phyloP scores from a whole-genome alignment of 2,329 filamentous ascomycete genomes.

The Fonsecaea pugnacius region DNA sequence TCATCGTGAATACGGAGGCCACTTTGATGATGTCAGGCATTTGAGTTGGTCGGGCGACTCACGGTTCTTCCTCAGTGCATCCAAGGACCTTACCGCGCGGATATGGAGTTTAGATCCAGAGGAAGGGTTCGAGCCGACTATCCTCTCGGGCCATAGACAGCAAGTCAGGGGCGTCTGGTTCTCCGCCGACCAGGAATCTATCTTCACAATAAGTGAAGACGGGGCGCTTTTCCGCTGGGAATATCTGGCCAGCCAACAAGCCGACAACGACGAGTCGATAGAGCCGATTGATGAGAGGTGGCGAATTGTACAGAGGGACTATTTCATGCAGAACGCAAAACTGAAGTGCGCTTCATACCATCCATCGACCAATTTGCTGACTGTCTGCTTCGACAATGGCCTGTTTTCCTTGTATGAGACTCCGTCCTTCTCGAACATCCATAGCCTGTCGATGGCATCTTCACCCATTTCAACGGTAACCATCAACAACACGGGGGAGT shows the following conservation, averaged over 20 bases:
- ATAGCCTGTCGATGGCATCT: conserved; percentile 88
- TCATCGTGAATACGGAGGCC: conserved; percentile 81
- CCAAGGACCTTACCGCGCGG: conserved; percentile 87
- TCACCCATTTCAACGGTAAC: conserved; percentile 95
- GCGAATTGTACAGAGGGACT: conserved; percentile 89
- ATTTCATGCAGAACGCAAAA: conserved; percentile 89
- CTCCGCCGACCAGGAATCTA: conserved; percentile 88
- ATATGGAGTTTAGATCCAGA: conserved; percentile 93
- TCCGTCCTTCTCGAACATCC: conserved; percentile 93
- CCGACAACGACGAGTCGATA: conserved; percentile 63
- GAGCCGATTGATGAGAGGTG: conserved; percentile 73
- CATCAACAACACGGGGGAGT: conserved; percentile 92
- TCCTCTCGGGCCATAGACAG: conserved; percentile 87
- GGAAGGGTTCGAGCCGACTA: conserved; percentile 86
- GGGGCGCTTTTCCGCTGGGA: conserved; percentile 96
- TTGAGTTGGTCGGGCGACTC: conserved; percentile 97
- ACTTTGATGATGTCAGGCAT: conserved; percentile 83
- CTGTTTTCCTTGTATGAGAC: conserved; percentile 93
- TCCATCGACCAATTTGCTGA: conserved; percentile 82
- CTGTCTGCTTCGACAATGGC: conserved; percentile 93
- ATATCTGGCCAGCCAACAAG: conserved; percentile 67
- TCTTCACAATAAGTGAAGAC: conserved; percentile 96
- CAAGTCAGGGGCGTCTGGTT: conserved; percentile 96
- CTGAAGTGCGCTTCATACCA: conserved; percentile 92
- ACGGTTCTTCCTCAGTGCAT: conserved; percentile 88